Evolutionary conservation across 2,329 filamentous ascomycete genomes (phyloP).

Genomic region (Neofusicoccum parvum): DNA sequence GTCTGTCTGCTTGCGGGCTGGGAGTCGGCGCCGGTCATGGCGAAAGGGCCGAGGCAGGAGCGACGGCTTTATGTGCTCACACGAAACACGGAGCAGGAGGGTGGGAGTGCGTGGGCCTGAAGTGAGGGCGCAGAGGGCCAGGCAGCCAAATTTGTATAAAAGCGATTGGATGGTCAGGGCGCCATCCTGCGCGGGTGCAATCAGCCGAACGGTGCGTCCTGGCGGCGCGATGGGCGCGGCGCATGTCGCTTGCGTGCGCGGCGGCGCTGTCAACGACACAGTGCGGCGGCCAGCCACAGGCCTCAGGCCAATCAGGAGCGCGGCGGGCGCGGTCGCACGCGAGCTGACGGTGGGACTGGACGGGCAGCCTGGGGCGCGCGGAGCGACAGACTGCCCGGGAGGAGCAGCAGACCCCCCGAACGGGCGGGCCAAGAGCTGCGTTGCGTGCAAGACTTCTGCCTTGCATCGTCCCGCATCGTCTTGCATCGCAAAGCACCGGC

Average conservation of each 20-base stretch:
- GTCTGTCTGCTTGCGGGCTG: not conserved
- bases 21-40: not conserved
- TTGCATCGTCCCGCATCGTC: not conserved
- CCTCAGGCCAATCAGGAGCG: not conserved
- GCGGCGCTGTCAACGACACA: not conserved
- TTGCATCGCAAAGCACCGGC: no score
- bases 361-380: not conserved
- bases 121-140: not conserved
- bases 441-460: not conserved
- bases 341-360: not conserved
- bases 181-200: not conserved
- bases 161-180: not conserved
- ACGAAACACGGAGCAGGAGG: not conserved
- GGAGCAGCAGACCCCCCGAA: not conserved
- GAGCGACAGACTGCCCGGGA: not conserved
- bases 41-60: not conserved
- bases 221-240: not conserved
- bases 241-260: not conserved
- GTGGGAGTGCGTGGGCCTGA: not conserved
- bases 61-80: not conserved
- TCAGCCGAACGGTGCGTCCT: not conserved
- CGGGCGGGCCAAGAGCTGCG: not conserved
- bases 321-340: not conserved
- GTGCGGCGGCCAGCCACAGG: not conserved
- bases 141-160: constrained; percentile 5